Evolutionary conservation across 2,329 filamentous ascomycete species (phyloP).

Genomic region (Aspergillus sclerotialis): DNA sequence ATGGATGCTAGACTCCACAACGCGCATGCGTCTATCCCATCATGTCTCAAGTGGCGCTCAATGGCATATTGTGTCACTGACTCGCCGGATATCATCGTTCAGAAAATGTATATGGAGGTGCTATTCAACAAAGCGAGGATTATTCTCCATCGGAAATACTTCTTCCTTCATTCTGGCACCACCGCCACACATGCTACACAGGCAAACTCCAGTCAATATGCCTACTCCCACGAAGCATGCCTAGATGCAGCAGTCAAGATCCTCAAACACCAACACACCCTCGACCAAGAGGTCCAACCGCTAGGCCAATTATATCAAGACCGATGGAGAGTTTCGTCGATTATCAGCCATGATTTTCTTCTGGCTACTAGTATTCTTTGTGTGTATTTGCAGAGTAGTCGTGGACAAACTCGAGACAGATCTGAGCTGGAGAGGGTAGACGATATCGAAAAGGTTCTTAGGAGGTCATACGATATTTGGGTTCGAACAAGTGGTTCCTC

Average conservation of each 20-base stretch:
- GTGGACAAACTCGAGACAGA: too few species aligned
- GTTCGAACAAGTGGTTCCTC: too few species aligned
- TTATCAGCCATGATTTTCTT: not conserved
- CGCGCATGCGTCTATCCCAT: not conserved
- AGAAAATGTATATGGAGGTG: not conserved
- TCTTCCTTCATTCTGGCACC: not conserved
- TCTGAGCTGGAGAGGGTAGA: too few species aligned
- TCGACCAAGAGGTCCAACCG: not conserved
- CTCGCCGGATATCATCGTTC: not conserved
- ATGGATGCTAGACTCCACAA: not conserved
- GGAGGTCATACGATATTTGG: too few species aligned
- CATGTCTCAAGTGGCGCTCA: not conserved
- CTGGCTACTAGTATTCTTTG: not conserved
- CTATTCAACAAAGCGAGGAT: not conserved
- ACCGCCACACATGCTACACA: not conserved
- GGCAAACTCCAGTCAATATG: not conserved
- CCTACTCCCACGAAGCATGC: slow-evolving; percentile 1
- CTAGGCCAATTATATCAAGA: not conserved
- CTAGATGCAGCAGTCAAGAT: slow-evolving; percentile 1
- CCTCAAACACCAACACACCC: not conserved
- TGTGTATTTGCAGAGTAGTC: not conserved
- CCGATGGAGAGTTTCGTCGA: not conserved
- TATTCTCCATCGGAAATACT: not conserved
- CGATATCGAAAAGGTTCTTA: too few species aligned
- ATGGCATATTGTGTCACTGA: not conserved